Evolutionary conservation across 441 rosid genomes (phyloP).

Genomic region (Adansonia madagascariensis): DNA sequence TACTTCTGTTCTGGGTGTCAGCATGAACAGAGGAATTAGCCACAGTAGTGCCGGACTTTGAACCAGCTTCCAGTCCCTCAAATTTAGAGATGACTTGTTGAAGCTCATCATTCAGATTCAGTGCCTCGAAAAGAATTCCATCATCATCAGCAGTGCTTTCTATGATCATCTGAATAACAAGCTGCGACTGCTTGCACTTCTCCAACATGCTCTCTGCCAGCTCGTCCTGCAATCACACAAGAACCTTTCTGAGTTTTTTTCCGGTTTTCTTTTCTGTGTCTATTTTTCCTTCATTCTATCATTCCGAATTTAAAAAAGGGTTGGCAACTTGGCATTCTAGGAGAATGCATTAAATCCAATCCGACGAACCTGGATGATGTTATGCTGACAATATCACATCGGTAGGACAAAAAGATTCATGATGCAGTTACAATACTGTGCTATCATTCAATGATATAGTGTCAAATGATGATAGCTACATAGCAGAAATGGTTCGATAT

Average conservation of each 20-base stretch:
- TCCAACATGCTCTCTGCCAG: conserved; percentile 70
- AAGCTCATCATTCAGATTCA: conserved; percentile 76
- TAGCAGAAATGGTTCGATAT: neutral
- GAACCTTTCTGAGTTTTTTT: neutral
- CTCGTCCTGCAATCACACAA: conserved; percentile 62
- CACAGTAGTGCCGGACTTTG: conserved; percentile 17
- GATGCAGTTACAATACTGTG: neutral
- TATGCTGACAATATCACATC: neutral
- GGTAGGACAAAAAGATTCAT: conserved; percentile 18
- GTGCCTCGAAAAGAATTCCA: conserved; percentile 78
- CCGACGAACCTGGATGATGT: neutral
- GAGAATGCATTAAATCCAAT: neutral
- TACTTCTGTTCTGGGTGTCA: conserved; percentile 21
- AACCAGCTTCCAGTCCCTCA: conserved; percentile 48
- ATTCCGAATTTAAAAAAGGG: neutral
- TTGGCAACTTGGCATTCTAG: neutral
- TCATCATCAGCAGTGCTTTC: conserved; percentile 79
- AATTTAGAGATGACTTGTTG: conserved; percentile 55
- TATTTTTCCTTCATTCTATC: neutral
- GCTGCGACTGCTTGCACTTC: conserved; percentile 78
- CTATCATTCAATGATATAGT: conserved; percentile 5
- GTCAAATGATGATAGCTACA: neutral
- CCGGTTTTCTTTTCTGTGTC: neutral
- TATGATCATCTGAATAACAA: conserved; percentile 69
- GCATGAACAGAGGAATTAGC: conserved; percentile 14